Evolutionary conservation across 2,329 filamentous ascomycete species (phyloP).

Genomic region (Penicillium sp.): DNA sequence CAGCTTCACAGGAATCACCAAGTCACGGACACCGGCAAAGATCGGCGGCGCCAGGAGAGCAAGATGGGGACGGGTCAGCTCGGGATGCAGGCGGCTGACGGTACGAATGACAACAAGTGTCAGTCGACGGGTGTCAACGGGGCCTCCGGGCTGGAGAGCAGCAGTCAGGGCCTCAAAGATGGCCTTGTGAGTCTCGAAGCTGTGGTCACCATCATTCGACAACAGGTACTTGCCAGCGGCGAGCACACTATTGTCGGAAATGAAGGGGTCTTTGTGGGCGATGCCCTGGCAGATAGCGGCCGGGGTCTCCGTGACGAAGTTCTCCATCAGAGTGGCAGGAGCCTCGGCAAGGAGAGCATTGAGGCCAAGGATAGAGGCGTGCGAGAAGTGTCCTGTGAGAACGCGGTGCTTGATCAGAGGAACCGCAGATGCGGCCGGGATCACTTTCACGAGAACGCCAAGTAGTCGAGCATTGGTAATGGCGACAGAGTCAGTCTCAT

Average conservation of each 20-base stretch:
- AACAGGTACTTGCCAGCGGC: conserved; percentile 91
- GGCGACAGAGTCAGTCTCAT: conserved; percentile 74
- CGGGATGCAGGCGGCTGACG: conserved; percentile 75
- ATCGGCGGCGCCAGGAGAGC: conserved; percentile 77
- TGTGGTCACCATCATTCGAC: conserved; percentile 59
- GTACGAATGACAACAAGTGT: conserved; percentile 87
- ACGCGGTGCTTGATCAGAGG: conserved; percentile 71
- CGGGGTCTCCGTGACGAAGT: conserved; percentile 73
- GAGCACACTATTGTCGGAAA: conserved; percentile 85
- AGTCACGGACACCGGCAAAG: conserved; percentile 87
- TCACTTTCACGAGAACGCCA: conserved; percentile 84
- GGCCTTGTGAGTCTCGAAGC: conserved; percentile 75
- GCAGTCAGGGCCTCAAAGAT: conserved; percentile 78
- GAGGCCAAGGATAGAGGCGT: conserved; percentile 79
- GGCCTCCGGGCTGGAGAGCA: conserved; percentile 75
- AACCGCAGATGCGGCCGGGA: conserved; percentile 71
- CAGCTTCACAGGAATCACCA: conserved; percentile 92
- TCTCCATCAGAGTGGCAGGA: conserved; percentile 68
- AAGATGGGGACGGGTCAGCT: conserved; percentile 80
- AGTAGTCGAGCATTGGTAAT: conserved; percentile 90
- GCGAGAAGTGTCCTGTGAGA: conserved; percentile 74
- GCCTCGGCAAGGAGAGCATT: conserved; percentile 88
- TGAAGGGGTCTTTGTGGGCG: conserved; percentile 72
- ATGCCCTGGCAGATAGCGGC: conserved; percentile 81
- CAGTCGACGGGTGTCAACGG: conserved; percentile 81